Conservation (phyloP, 2,329 filamentous ascomycete species). For the Arachnomyces sp. region DNA sequence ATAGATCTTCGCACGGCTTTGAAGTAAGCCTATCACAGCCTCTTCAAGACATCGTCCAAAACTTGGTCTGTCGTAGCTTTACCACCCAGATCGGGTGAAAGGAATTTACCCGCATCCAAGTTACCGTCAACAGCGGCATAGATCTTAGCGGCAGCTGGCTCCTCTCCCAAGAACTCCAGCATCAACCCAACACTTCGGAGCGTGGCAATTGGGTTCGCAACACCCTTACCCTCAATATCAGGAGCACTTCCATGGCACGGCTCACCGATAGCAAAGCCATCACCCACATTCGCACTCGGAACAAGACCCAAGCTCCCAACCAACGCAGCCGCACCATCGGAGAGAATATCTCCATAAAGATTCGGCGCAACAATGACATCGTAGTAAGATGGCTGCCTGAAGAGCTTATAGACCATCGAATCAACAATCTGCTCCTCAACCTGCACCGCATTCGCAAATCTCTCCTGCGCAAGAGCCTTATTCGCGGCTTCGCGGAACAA, state of each 20-base stretch:
- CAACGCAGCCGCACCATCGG: conserved; percentile 87
- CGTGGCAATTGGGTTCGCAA: conserved; percentile 95
- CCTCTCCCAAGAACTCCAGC: conserved; percentile 90
- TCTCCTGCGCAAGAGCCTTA: conserved; percentile 57
- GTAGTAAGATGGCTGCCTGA: conserved; percentile 89
- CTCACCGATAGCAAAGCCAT: conserved; percentile 92
- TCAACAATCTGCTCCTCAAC: conserved; percentile 98
- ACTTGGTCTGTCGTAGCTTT: conserved; percentile 79
- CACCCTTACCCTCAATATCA: conserved; percentile 84
- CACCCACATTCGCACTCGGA: conserved; percentile 88
- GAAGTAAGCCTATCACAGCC: conserved; percentile 49
- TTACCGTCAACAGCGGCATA: conserved; percentile 89
- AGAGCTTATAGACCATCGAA: conserved; percentile 99
- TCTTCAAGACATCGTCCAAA: conserved; percentile 73
- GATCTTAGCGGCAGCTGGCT: conserved; percentile 77
- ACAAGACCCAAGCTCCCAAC: conserved; percentile 89
- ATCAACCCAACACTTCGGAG: conserved; percentile 84
- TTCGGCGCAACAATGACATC: conserved; percentile 98
- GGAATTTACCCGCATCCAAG: conserved; percentile 68
- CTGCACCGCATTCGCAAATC: conserved; percentile 52
- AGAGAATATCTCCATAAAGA: conserved; percentile 93
- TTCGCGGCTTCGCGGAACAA: conserved; percentile 80
- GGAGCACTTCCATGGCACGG: conserved; percentile 94
- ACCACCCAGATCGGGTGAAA: conserved; percentile 87
- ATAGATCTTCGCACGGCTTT: not conserved